These are phyloP conservation scores for Grifola frondosa DNA, from an alignment of 1,284 basidiomycete genomes.

Conservation along the genomic window DNA sequence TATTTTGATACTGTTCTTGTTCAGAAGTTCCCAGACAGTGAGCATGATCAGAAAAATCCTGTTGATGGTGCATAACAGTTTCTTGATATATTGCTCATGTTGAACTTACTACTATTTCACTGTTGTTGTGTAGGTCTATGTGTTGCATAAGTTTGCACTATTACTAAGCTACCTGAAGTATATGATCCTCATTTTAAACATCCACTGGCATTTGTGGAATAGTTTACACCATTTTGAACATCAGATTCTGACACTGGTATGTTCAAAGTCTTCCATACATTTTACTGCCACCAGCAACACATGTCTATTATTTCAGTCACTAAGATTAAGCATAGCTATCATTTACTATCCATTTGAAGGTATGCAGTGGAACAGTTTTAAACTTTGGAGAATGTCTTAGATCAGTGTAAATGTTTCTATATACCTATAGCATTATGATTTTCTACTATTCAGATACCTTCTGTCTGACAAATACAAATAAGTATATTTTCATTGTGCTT, in stretches of 20 bases:
- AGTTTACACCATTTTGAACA: conserved; percentile 18
- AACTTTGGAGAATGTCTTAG: conserved; percentile 11
- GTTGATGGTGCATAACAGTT: too few relatives aligned
- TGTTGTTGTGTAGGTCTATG: conserved; percentile 8
- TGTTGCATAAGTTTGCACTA: conserved; percentile 12
- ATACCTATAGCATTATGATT: conserved; percentile 13
- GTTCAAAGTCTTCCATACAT: conserved; percentile 14
- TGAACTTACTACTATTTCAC: too few relatives aligned
- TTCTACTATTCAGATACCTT: conserved; percentile 9
- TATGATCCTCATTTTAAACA: neutral
- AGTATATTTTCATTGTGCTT: too few relatives aligned
- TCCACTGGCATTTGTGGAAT: conserved; percentile 22
- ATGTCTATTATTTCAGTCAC: conserved; percentile 17
- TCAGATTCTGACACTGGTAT: conserved; percentile 8
- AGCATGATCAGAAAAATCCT: too few relatives aligned
- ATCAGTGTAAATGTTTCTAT: conserved; percentile 12
- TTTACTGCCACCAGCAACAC: conserved; percentile 3
- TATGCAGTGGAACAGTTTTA: conserved; percentile 2
- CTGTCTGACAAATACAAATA: too few relatives aligned
- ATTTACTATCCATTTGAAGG: conserved; percentile 13
- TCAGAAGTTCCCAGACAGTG: too few relatives aligned
- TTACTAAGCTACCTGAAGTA: conserved; percentile 6
- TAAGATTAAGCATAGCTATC: conserved; percentile 10
- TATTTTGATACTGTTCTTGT: too few relatives aligned
- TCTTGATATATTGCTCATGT: too few relatives aligned